A percentile compares a stretch with the other conserved stretches of the same genome.
These are phyloP conservation scores for Ceratobasidium sp. DNA, from an alignment of 1,284 basidiomycete species.

Conservation along the genomic window DNA sequence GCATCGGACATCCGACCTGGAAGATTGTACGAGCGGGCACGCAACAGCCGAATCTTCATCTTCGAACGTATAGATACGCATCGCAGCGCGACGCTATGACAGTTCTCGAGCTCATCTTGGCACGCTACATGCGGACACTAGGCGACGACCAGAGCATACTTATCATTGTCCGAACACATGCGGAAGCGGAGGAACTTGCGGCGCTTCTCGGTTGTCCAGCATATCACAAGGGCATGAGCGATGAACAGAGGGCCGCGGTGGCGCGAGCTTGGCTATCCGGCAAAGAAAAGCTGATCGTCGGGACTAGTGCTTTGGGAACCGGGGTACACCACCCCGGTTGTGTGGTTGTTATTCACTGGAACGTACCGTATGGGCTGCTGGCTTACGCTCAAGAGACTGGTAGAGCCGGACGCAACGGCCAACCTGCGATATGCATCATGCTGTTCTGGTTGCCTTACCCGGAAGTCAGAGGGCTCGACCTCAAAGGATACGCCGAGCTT, in stretches of 20 bases:
- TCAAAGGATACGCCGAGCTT: too few species aligned
- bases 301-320: not conserved
- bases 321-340: not conserved
- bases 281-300: not conserved
- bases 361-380: not conserved
- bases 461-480: too few species aligned
- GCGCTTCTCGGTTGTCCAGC: not conserved
- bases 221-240: not conserved
- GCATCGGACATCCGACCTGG: not conserved
- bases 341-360: not conserved
- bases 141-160: not conserved
- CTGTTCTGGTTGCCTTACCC: too few species aligned
- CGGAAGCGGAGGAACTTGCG: not conserved
- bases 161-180: not conserved
- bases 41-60: constrained; percentile 5
- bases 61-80: too few species aligned
- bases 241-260: not conserved
- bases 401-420: not conserved
- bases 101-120: not conserved
- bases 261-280: not conserved
- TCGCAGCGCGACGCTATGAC: too few species aligned
- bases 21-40: not conserved
- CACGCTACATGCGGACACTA: not conserved
- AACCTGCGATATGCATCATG: not conserved
- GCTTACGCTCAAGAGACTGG: constrained; percentile 1